phyloP scores from a whole-genome alignment of 2,329 filamentous ascomycete genomes.

The Aspergillus fumigatiaffinis region DNA sequence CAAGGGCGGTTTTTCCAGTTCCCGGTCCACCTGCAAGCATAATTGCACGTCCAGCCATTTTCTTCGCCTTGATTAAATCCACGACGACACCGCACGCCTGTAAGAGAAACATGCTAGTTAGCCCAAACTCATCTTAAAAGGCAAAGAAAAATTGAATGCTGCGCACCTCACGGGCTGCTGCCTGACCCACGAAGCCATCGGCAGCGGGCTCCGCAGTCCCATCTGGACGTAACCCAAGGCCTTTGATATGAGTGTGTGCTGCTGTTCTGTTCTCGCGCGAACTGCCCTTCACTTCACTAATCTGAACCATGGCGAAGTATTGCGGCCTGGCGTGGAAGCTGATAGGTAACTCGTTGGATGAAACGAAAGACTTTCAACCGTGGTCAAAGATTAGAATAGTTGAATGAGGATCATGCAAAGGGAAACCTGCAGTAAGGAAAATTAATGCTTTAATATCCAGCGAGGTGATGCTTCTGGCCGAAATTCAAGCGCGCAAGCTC shows the following conservation, averaged over 20 bases:
- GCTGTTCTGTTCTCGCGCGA: constrained; percentile 94
- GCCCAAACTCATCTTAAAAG: neutral
- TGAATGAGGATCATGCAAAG: constrained; percentile 1
- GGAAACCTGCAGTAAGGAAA: constrained; percentile 10
- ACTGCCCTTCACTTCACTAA: constrained; percentile 92
- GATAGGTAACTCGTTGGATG: neutral
- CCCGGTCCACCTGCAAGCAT: constrained; percentile 90
- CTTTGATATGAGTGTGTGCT: constrained; percentile 96
- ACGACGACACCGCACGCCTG: constrained; percentile 90
- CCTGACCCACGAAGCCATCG: constrained; percentile 86
- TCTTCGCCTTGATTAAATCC: constrained; percentile 91
- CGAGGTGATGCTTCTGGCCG: constrained; percentile 24
- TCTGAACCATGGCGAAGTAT: constrained; percentile 66
- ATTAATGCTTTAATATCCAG: constrained; percentile 10
- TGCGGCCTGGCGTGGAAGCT: constrained; percentile 24
- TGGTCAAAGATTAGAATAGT: neutral
- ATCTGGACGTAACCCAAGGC: constrained; percentile 80
- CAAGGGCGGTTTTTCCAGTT: constrained; percentile 95
- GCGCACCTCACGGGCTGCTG: constrained; percentile 77
- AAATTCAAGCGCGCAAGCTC: constrained; percentile 30
- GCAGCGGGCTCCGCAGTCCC: constrained; percentile 76
- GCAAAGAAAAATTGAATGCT: neutral
- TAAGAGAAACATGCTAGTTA: constrained; percentile 33
- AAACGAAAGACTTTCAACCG: neutral
- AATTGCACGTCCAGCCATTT: constrained; percentile 94